These are phyloP conservation scores for Candida suzukii DNA, from an alignment of 805 yeast genomes.

Conservation along the genomic window DNA sequence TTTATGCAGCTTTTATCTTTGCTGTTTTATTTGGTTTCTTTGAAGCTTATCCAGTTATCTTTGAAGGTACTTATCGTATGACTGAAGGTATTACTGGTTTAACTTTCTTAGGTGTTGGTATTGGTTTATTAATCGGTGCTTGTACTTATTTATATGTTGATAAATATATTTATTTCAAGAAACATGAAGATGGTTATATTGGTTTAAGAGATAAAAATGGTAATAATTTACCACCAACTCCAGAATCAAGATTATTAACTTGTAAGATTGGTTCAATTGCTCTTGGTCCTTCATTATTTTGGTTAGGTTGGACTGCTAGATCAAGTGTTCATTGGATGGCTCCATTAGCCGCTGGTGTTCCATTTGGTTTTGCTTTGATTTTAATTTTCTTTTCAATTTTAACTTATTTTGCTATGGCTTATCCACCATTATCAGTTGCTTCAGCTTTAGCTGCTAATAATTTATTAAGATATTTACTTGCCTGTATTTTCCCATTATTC, in stretches of 20 bases:
- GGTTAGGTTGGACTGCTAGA: constrained; percentile 78
- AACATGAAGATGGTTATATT: constrained; percentile 54
- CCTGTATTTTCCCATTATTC: constrained; percentile 80
- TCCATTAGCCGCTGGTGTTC: constrained; percentile 69
- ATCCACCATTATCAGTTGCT: constrained; percentile 72
- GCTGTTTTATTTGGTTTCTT: constrained; percentile 76
- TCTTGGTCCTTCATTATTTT: constrained; percentile 63
- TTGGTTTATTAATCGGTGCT: constrained; percentile 58
- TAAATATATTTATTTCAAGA: constrained; percentile 41
- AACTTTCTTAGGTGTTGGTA: constrained; percentile 64
- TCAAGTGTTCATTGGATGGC: constrained; percentile 64
- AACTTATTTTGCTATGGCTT: constrained; percentile 61
- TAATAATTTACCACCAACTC: constrained; percentile 44
- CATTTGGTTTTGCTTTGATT: constrained; percentile 70
- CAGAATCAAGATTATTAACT: constrained; percentile 53
- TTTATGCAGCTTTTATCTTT: constrained; percentile 68
- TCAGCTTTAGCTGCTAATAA: constrained; percentile 90
- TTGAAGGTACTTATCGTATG: constrained; percentile 59
- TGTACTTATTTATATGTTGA: constrained; percentile 43
- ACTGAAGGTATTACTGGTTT: constrained; percentile 55
- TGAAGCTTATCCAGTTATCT: constrained; percentile 72
- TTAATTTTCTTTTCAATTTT: constrained; percentile 65
- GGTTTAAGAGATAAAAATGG: constrained; percentile 51
- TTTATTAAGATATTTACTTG: constrained; percentile 63
- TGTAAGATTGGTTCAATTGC: constrained; percentile 63